A percentile compares a stretch with the other conserved stretches of the same genome.
phyloP scores from a whole-genome alignment of 208 protist genomes.

The Polymyxa betae region DNA sequence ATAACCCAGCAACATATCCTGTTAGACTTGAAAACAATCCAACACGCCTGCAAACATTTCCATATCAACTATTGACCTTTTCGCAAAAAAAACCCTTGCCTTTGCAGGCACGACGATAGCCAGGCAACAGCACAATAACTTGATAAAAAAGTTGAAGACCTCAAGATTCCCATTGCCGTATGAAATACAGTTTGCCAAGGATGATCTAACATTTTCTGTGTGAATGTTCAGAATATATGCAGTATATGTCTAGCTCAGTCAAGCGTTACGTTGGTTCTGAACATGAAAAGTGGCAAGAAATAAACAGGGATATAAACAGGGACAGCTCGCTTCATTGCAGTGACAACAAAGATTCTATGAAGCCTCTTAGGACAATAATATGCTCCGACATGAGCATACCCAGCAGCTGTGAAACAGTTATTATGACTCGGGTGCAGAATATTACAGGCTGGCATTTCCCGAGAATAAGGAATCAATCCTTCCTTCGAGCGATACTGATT shows the following conservation, averaged over 20 bases:
- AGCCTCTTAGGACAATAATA: neutral
- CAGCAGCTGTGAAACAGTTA: neutral
- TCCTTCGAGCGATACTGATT: neutral
- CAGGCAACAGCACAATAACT: neutral
- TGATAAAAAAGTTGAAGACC: constrained; percentile 6
- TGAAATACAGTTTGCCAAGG: neutral
- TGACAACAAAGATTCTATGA: neutral
- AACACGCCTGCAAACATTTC: neutral
- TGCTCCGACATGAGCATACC: neutral
- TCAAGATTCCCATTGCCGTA: neutral
- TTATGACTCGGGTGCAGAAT: neutral
- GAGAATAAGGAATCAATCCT: neutral
- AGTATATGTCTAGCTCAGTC: neutral
- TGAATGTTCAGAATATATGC: neutral
- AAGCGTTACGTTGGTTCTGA: neutral
- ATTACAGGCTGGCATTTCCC: neutral
- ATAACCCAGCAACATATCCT: constrained; percentile 7
- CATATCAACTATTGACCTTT: neutral
- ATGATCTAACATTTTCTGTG: neutral
- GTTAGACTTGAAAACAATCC: neutral
- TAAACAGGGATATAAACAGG: constrained; percentile 34
- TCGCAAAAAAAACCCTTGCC: neutral
- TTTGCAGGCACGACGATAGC: neutral
- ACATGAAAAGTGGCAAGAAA: constrained; percentile 24
- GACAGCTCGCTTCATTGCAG: constrained; percentile 10